Evolutionary conservation across 495 filamentous ascomycete species (phyloP).

Genomic region (Massariosphaeria phaeospora): DNA sequence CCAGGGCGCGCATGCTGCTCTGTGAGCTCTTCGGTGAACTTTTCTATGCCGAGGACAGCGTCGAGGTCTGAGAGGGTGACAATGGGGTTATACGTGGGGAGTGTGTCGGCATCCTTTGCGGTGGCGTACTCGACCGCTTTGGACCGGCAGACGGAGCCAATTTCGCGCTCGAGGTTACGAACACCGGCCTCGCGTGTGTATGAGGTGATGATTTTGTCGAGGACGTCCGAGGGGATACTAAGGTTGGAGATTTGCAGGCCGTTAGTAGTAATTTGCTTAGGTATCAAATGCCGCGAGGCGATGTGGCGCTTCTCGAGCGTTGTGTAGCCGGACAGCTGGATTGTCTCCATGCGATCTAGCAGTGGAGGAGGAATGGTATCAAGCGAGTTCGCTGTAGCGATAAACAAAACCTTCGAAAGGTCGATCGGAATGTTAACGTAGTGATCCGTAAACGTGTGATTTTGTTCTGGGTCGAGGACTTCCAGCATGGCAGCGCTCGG

Average conservation of each 20-base stretch:
- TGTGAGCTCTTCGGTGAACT: conserved; percentile 92
- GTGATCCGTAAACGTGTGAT: conserved; percentile 89
- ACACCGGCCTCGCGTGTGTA: conserved; percentile 99
- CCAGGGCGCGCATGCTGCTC: conserved; percentile 83
- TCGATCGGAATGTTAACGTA: conserved; percentile 97
- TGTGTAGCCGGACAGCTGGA: conserved; percentile 88
- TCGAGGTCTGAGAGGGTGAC: conserved; percentile 78
- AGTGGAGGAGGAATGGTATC: conserved; percentile 92
- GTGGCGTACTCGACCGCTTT: conserved; percentile 95
- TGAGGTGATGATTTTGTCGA: conserved; percentile 88
- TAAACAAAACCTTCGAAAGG: conserved; percentile 93
- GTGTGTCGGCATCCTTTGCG: conserved; percentile 69
- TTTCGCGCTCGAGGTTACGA: conserved; percentile 90
- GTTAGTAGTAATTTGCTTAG: conserved; percentile 82
- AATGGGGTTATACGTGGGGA: conserved; percentile 65
- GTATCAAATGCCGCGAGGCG: conserved; percentile 84
- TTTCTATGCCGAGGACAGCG: conserved; percentile 85
- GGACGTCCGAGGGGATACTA: conserved; percentile 69
- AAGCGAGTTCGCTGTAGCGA: conserved; percentile 94
- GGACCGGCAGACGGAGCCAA: conserved; percentile 86
- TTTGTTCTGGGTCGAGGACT: conserved; percentile 97
- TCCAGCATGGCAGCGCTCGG: conserved; percentile 99
- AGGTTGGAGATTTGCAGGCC: conserved; percentile 73
- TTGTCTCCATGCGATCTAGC: conserved; percentile 96
- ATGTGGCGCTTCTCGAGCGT: conserved; percentile 98